Base-by-base conservation (phyloP, 805 yeast genomes). In the Blastobotrys chiropterorum region DNA sequence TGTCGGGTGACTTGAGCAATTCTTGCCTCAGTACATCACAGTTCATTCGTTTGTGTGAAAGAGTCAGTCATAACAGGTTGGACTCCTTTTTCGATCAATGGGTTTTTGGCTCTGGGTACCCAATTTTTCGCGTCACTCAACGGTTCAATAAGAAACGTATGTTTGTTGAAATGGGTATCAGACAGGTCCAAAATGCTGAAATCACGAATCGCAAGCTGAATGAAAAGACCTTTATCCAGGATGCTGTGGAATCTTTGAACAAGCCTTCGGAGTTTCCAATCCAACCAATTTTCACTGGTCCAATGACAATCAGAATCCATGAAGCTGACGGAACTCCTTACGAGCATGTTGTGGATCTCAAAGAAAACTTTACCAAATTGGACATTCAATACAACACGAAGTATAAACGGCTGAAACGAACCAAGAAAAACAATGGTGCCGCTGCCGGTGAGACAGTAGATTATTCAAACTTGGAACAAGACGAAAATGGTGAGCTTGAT, bases 321-420 rank as follows among this genome's bases (percentile, higher is more conserved):
- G 99, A 94, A 63, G 95, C 97, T 0, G 98, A 94, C 67, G 99
- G 99, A 6, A 89, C 98, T 0, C 99, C 99, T 0, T 94, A 94
- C 64, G 99, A 94, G 63, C 99, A 94, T 66, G 92, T 94, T 46
- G 96, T 94, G 19, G 95, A 89, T 58, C 72, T 94, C 49, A 87
- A 89, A 60, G 97, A 92, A 44, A 79, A 82, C 1, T 81, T 83
- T 58, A 87, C 96, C 0, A 89, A 87, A 63, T 73, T 94, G 44
- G 99, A 94, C 63, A 89, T 94, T 46, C 98, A 89, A 64, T 94
- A 94, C 69, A 94, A 94, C 67, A 89, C 98, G 3, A 92, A 90
- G 66, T 89, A 88, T 65, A 87, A 89, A 68, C 80, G 96, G 56
- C 69, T 86, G 53, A 87, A 85, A 62, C 81, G 87, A 58, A 79